Evolutionary conservation across 1,284 basidiomycete genomes (phyloP).

Genomic region (Ceratobasidium sp.): DNA sequence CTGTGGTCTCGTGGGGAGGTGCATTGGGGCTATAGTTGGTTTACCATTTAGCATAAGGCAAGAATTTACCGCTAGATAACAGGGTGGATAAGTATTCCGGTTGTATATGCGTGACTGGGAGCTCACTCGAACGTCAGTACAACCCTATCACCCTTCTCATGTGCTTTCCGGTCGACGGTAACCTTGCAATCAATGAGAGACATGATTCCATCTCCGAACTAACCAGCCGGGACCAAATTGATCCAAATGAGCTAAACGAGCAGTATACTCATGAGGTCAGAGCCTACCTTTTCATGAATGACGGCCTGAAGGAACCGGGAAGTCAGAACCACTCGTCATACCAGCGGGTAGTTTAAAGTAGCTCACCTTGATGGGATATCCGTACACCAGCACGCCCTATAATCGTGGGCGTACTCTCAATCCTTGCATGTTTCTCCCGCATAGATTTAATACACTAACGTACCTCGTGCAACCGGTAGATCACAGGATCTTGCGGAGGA

Average conservation of each 20-base stretch:
- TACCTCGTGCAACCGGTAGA: constrained; percentile 89
- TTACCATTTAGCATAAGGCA: constrained; percentile 75
- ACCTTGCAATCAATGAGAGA: constrained; percentile 89
- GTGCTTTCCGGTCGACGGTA: constrained; percentile 74
- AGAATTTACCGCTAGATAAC: constrained; percentile 70
- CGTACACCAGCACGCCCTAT: constrained; percentile 81
- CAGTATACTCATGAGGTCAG: neutral
- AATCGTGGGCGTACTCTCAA: constrained; percentile 1
- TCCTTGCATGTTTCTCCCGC: neutral
- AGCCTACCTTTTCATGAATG: constrained; percentile 81
- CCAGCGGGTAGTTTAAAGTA: neutral
- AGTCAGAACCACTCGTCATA: neutral
- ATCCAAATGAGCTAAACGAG: constrained; percentile 9
- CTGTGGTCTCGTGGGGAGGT: neutral
- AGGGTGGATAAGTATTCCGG: constrained; percentile 3
- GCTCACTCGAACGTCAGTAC: constrained; percentile 85
- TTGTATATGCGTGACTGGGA: constrained; percentile 44
- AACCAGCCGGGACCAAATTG: neutral
- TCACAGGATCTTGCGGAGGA: constrained; percentile 81
- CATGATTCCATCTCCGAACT: constrained; percentile 94
- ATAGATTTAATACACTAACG: constrained; percentile 43
- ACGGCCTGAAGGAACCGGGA: constrained; percentile 64
- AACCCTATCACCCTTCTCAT: constrained; percentile 86
- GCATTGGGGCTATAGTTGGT: neutral
- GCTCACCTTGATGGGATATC: constrained; percentile 77